Conservation (phyloP, 1,284 basidiomycete genomes). For the Irpex rosettiformis region DNA sequence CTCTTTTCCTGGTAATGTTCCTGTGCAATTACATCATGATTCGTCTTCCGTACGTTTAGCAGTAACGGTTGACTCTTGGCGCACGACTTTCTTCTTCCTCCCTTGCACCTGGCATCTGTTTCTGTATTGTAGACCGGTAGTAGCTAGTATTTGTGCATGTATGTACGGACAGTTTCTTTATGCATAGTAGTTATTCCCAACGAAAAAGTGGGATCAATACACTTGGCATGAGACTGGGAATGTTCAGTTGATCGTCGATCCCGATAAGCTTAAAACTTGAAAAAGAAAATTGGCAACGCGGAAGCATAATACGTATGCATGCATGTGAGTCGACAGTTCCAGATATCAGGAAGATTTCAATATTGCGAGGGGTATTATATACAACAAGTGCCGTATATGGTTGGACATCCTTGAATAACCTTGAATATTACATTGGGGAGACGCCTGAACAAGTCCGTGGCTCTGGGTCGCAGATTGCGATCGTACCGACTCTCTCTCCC, state of each 20-base stretch:
- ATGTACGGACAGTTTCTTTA: background rate
- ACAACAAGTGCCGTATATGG: too few species aligned
- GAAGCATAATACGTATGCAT: too few species aligned
- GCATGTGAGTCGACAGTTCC: too few species aligned
- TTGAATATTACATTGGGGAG: background rate
- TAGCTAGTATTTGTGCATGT: background rate
- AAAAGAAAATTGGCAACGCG: too few species aligned
- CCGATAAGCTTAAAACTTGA: too few species aligned
- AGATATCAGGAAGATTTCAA: too few species aligned
- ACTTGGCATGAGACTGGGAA: too few species aligned
- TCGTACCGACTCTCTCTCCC: conserved; percentile 3
- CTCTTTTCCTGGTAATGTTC: background rate
- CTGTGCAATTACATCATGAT: background rate
- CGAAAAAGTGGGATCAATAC: background rate
- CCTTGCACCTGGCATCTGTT: background rate
- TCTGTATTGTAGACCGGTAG: background rate
- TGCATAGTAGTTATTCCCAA: background rate
- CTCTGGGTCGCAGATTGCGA: conserved; percentile 11
- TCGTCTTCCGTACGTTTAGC: background rate
- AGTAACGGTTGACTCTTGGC: background rate
- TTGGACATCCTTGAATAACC: too few species aligned
- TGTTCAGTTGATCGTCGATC: too few species aligned
- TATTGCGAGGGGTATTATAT: too few species aligned
- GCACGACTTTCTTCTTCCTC: background rate
- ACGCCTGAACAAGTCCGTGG: background rate